Conservation (phyloP, 2,329 filamentous ascomycete genomes). For the Mariannaea elegans region DNA sequence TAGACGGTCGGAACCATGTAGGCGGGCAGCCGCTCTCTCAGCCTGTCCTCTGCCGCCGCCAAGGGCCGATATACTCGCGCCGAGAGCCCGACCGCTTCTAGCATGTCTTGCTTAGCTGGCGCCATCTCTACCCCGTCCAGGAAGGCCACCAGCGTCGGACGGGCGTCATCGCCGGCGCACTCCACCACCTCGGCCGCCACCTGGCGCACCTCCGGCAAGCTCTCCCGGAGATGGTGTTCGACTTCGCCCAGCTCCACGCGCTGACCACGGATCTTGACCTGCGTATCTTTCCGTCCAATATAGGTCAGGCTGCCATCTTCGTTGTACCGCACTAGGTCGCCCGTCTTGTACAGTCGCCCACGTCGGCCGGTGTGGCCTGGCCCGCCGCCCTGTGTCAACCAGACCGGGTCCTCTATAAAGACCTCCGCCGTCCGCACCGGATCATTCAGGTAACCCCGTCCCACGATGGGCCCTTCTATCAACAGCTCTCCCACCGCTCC, state of each 20-base stretch:
- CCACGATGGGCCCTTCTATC: conserved; percentile 6
- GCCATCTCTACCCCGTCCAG: neutral
- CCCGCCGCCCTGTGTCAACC: too few relatives aligned
- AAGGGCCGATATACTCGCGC: neutral
- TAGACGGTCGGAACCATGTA: neutral
- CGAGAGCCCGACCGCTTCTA: neutral
- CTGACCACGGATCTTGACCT: conserved; percentile 68
- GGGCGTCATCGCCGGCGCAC: too few relatives aligned
- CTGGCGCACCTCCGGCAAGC: too few relatives aligned
- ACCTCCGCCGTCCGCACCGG: conserved; percentile 29
- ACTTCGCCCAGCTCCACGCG: conserved; percentile 61
- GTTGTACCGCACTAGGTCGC: conserved; percentile 52
- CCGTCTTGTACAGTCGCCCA: too few relatives aligned
- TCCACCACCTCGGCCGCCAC: too few relatives aligned
- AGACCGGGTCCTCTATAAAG: too few relatives aligned
- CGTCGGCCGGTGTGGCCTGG: too few relatives aligned
- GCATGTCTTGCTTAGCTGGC: neutral
- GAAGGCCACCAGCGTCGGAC: neutral
- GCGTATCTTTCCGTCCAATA: conserved; percentile 64
- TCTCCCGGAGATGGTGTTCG: conserved; percentile 52
- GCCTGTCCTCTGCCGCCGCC: neutral
- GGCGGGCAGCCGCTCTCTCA: neutral
- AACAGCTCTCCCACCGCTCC: conserved; percentile 18
- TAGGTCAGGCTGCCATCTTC: conserved; percentile 53
- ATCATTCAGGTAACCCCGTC: conserved; percentile 22